phyloP scores from a whole-genome alignment of 495 filamentous ascomycete genomes.

The Daldinia decipiens region DNA sequence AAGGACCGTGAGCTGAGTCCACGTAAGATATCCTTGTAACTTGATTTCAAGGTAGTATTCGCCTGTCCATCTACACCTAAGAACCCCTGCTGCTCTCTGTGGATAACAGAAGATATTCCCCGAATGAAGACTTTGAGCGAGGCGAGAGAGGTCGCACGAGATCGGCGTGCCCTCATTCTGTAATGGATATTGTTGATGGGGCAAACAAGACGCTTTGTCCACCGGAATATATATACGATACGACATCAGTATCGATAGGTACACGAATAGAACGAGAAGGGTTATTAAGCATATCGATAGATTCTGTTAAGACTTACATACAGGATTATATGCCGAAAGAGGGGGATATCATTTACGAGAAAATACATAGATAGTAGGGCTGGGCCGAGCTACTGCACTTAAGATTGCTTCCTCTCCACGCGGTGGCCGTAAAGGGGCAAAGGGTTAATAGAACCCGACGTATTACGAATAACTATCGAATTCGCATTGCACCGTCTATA shows the following conservation, averaged over 20 bases:
- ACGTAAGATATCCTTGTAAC: constrained; percentile 37
- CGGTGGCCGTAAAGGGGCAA: constrained; percentile 22
- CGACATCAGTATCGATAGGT: constrained; percentile 13
- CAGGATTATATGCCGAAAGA: constrained; percentile 29
- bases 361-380: constrained; percentile 21
- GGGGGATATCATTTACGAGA: constrained; percentile 21
- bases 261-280: constrained; percentile 3
- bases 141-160: constrained; percentile 33
- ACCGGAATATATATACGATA: constrained; percentile 19
- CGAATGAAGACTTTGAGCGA: constrained; percentile 31
- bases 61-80: constrained; percentile 35
- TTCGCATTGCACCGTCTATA: constrained; percentile 30
- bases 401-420: constrained; percentile 34
- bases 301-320: constrained; percentile 21
- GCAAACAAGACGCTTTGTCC: constrained; percentile 25
- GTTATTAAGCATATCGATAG: constrained; percentile 5
- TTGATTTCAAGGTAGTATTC: constrained; percentile 36
- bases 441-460: constrained; percentile 16
- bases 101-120: constrained; percentile 36
- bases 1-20: constrained; percentile 43
- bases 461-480: constrained; percentile 30
- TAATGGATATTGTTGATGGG: constrained; percentile 27
- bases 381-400: constrained; percentile 35
- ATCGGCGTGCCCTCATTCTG: constrained; percentile 35
- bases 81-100: constrained; percentile 32